Evolutionary conservation across 305 asterid genomes (phyloP).

Genomic region (Fraxinus velutina): DNA sequence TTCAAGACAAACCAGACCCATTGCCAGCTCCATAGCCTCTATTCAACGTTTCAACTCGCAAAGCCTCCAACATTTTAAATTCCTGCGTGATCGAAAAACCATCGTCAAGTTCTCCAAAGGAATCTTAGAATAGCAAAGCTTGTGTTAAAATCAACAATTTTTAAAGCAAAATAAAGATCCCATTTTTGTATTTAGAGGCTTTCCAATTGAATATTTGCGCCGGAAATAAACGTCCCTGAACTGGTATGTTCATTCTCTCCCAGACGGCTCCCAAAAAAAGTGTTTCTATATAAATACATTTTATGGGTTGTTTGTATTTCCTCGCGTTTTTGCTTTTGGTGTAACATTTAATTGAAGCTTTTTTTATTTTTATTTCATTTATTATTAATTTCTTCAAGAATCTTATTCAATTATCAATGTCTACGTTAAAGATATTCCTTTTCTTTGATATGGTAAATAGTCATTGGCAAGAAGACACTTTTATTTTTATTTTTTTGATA

Average conservation of each 20-base stretch:
- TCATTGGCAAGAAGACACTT: background rate
- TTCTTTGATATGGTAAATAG: background rate
- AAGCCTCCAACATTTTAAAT: constrained; percentile 5
- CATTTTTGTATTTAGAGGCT: background rate
- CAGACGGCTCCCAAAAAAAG: background rate
- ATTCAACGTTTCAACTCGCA: background rate
- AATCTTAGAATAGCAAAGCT: background rate
- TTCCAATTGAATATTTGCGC: constrained; percentile 8
- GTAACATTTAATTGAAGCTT: background rate
- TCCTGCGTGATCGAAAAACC: constrained; percentile 1
- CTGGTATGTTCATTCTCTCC: background rate
- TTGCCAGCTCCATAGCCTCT: background rate
- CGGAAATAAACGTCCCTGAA: background rate
- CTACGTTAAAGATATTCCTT: background rate
- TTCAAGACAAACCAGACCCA: background rate
- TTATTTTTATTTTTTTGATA: background rate
- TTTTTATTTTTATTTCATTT: background rate
- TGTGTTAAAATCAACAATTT: background rate
- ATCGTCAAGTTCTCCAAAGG: constrained; percentile 9
- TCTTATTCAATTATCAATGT: background rate
- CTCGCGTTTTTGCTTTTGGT: background rate
- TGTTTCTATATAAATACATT: background rate
- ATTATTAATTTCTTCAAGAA: background rate
- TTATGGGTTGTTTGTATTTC: background rate
- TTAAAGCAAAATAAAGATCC: background rate